A percentile compares a stretch with the other conserved stretches of the same genome.
Evolutionary conservation across 1,284 basidiomycete genomes (phyloP).

Genomic region (Trichosporon sp.): DNA sequence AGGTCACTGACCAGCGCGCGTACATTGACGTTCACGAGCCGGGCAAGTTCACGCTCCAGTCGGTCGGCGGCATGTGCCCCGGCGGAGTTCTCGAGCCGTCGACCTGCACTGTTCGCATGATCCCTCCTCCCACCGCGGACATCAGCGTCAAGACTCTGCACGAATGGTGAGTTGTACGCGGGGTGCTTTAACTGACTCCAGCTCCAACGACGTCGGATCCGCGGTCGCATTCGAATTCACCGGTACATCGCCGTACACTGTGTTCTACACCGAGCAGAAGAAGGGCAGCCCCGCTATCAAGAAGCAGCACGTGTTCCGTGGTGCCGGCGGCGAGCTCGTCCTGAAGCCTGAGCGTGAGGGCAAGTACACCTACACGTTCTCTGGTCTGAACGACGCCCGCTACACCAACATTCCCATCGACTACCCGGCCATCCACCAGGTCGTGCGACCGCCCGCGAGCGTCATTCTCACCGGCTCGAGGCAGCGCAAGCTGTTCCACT

Average conservation of each 20-base stretch:
- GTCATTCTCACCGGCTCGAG: conserved; percentile 53
- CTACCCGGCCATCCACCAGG: conserved; percentile 75
- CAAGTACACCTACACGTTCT: conserved; percentile 79
- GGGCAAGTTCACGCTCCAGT: conserved; percentile 79
- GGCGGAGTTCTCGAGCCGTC: conserved; percentile 82
- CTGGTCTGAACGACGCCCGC: conserved; percentile 77
- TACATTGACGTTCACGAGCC: conserved; percentile 66
- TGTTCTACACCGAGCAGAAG: conserved; percentile 75
- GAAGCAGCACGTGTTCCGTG: conserved; percentile 61
- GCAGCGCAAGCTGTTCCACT: conserved; percentile 52
- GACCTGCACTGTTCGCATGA: conserved; percentile 71
- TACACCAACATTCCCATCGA: conserved; percentile 73
- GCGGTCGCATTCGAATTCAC: conserved; percentile 82
- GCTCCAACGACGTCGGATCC: conserved; percentile 87
- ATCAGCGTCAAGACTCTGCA: conserved; percentile 89
- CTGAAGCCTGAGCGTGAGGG: conserved; percentile 81
- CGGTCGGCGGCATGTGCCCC: conserved; percentile 73
- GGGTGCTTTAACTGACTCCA: neutral
- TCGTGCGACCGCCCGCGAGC: conserved; percentile 82
- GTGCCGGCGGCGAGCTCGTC: conserved; percentile 78
- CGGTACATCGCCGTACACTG: conserved; percentile 84
- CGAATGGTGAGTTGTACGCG: conserved; percentile 63
- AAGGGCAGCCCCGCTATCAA: conserved; percentile 66
- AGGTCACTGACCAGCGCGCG: conserved; percentile 59
- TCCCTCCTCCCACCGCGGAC: conserved; percentile 74